These are phyloP conservation scores for Plasmodium malariae DNA, from an alignment of 169 alveolate genomes.

Conservation along the genomic window DNA sequence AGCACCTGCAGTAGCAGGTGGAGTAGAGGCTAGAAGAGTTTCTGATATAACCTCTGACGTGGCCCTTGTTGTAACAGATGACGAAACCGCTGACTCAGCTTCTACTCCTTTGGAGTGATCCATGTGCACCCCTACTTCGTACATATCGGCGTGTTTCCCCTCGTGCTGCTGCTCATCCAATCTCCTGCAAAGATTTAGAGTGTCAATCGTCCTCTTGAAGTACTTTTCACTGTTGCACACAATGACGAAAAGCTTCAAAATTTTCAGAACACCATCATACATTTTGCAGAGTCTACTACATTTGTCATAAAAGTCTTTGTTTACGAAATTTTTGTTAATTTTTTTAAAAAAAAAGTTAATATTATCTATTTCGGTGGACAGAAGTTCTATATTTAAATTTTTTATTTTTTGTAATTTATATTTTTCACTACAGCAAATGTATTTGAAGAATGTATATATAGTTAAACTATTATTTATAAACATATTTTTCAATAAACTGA, in stretches of 20 bases:
- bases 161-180: not conserved
- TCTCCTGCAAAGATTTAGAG: not conserved
- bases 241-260: not conserved
- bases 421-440: constrained; percentile 20
- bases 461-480: constrained; percentile 51
- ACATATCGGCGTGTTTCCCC: not conserved
- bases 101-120: not conserved
- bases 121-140: too few species aligned
- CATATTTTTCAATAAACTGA: constrained; percentile 42
- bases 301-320: constrained; percentile 30
- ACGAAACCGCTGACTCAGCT: too few species aligned
- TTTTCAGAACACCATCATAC: constrained; percentile 15
- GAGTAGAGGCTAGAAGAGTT: not conserved
- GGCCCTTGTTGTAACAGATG: too few species aligned
- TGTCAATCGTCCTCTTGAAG: constrained; percentile 7
- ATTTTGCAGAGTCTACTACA: constrained; percentile 23
- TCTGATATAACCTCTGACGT: not conserved
- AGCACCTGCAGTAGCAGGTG: not conserved
- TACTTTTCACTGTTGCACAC: constrained; percentile 6
- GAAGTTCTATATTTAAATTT: not conserved
- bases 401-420: constrained; percentile 2
- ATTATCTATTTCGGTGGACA: constrained; percentile 14
- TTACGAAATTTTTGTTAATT: constrained; percentile 43
- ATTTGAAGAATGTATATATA: constrained; percentile 35
- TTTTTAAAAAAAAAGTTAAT: constrained; percentile 24